Evolutionary conservation across 1,139 yeast genomes (phyloP), one percentile per base, ranked within the genome.

Genomic region (Diutina neorugosa): DNA sequence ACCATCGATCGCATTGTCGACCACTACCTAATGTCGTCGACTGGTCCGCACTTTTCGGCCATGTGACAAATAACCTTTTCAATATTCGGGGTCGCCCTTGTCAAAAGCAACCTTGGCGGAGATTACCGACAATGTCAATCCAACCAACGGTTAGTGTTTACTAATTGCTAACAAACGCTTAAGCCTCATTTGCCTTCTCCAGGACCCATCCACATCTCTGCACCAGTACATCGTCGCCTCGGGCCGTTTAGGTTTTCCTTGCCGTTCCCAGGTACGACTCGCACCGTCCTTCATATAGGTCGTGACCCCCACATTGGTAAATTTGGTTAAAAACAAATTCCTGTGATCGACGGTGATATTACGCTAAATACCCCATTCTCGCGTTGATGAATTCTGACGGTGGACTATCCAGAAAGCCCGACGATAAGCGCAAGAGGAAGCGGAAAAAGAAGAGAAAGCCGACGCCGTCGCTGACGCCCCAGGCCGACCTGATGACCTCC

Each of bases 321-420:
- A 31, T 31, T 31, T 9, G 3, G 37, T 8, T 31, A 31, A 31
- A 31, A 31, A 31, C 37, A 31, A 31, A 31, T 31, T 31, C 37
- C n/a, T 31, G n/a, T 31, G 12, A 31, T 31, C 37, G 37, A 31
- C 37, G 37, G 37, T 31, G 37, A 31, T 31, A 31, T n/a, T 31
- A 31, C 37, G 37, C n/a, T 9, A 11, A n/a, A 31, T 31, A 8
- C 37, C 37, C 37, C 37, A n/a, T 31, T n/a, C 37, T n/a, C 37
- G 14, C 37, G 37, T 31, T 31, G n/a, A 46, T 46, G 50, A 46
- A 27, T 46, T 25, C 50, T 46, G 50, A 46, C 50, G 50, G 50
- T 27, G 50, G 50, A 46, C 50, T 46, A 46, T 25, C 50, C 27
- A 25, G 50, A 46, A 46, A 46, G 21, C 50, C 50, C 40, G 50